Evolutionary conservation across 768 basidiomycete genomes (phyloP).

Genomic region (Royoungia palumana): DNA sequence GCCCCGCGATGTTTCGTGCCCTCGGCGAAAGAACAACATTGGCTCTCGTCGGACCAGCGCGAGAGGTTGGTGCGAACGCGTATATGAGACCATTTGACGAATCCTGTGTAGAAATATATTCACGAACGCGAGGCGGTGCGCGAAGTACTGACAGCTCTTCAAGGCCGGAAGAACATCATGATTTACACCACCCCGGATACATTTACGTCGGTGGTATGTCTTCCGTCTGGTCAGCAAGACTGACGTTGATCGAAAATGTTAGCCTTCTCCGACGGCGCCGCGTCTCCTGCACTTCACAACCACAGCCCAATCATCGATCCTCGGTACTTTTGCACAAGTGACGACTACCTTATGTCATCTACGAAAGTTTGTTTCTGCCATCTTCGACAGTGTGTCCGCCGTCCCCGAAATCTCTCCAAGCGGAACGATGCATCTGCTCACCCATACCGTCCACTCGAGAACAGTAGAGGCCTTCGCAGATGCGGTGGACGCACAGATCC

Average conservation of each 20-base stretch:
- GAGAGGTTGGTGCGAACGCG: conserved; percentile 36
- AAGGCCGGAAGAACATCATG: conserved; percentile 65
- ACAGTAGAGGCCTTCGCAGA: conserved; percentile 84
- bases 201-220: conserved; percentile 34
- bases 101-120: conserved; percentile 54
- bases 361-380: conserved; percentile 53
- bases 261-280: conserved; percentile 55
- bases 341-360: conserved; percentile 63
- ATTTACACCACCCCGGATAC: conserved; percentile 35
- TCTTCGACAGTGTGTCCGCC: conserved; percentile 37
- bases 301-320: conserved; percentile 61
- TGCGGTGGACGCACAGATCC: conserved; percentile 60
- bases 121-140: conserved; percentile 73
- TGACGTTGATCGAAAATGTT: conserved; percentile 2
- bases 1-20: conserved; percentile 42
- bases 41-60: conserved; percentile 38
- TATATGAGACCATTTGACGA: neutral
- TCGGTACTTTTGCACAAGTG: conserved; percentile 52
- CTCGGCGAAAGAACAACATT: conserved; percentile 38
- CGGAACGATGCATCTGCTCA: conserved; percentile 21
- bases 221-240: neutral
- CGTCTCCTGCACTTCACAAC: conserved; percentile 66
- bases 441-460: conserved; percentile 36
- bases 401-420: conserved; percentile 21
- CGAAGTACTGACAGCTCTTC: conserved; percentile 71